Percentiles rank a stretch among this genome's conserved stretches.
phyloP scores from a whole-genome alignment of 495 filamentous ascomycete genomes.

The Penicillium maclennaniae region DNA sequence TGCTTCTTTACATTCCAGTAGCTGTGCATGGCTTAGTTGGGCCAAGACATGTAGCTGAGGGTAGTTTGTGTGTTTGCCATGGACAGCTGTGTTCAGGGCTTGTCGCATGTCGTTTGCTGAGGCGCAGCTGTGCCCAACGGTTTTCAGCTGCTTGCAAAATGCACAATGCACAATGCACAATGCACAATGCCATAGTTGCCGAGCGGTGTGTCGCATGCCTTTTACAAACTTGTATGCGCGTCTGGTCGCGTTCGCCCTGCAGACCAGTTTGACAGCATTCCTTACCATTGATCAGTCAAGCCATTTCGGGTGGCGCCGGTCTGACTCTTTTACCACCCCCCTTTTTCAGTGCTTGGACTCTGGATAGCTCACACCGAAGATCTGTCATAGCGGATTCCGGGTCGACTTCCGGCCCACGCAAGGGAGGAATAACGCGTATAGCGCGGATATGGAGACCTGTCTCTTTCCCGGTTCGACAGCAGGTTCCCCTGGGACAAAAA shows the following conservation, averaged over 20 bases:
- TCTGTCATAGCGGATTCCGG: conserved; percentile 12
- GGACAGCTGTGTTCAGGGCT: not conserved
- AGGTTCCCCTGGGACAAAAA: too few species aligned
- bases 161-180: not conserved
- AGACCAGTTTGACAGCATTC: conserved; percentile 23
- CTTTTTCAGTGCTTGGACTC: not conserved
- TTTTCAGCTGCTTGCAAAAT: conserved; percentile 5
- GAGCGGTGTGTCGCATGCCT: conserved; percentile 3
- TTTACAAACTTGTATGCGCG: not conserved
- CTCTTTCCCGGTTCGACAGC: not conserved
- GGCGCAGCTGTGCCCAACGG: not conserved
- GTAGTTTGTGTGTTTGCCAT: conserved; percentile 1
- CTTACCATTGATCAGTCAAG: conserved; percentile 15
- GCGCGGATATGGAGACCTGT: conserved; percentile 16
- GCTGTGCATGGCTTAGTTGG: not conserved
- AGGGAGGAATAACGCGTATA: conserved; percentile 22
- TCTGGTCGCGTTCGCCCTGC: conserved; percentile 9
- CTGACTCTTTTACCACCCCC: conserved; percentile 6
- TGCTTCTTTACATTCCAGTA: not conserved
- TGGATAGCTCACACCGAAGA: conserved; percentile 2
- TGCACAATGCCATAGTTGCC: not conserved
- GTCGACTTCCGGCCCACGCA: conserved; percentile 14
- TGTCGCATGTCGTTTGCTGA: not conserved
- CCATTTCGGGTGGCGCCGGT: conserved; percentile 2
- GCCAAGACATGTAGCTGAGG: not conserved